These are phyloP conservation scores for Drechslerella stenobrocha DNA, from an alignment of 2,329 filamentous ascomycete genomes.

Conservation along the genomic window DNA sequence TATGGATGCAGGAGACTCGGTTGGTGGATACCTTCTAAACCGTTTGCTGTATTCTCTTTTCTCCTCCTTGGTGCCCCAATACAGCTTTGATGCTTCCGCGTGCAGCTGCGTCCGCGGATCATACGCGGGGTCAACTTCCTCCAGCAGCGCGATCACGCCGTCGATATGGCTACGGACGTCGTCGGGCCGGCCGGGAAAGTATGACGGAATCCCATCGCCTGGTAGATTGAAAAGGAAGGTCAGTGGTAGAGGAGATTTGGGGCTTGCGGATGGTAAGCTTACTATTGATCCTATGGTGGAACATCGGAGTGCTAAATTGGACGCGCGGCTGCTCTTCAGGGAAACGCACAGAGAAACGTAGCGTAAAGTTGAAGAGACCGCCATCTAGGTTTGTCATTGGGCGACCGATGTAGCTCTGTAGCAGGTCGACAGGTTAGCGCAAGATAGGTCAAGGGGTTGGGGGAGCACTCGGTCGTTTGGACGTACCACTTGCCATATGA, in stretches of 20 bases:
- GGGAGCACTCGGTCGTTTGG: background rate
- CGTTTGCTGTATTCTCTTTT: conserved; percentile 82
- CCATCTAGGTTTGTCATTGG: conserved; percentile 94
- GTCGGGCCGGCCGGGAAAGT: conserved; percentile 71
- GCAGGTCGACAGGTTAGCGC: background rate
- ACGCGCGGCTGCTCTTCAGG: conserved; percentile 86
- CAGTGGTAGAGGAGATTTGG: background rate
- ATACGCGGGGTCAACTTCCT: conserved; percentile 84
- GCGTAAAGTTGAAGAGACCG: conserved; percentile 78
- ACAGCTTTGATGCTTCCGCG: conserved; percentile 79
- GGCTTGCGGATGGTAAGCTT: conserved; percentile 6
- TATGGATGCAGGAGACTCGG: conserved; percentile 46
- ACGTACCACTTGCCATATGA: conserved; percentile 67
- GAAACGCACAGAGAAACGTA: conserved; percentile 80
- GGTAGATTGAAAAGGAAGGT: conserved; percentile 3
- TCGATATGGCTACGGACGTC: conserved; percentile 83
- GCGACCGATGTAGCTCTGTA: conserved; percentile 82
- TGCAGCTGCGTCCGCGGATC: conserved; percentile 88
- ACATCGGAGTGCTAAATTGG: conserved; percentile 76
- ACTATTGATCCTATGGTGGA: conserved; percentile 81
- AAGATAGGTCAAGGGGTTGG: background rate
- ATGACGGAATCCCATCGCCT: conserved; percentile 76
- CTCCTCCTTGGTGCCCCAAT: conserved; percentile 78
- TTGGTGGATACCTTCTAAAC: conserved; percentile 72
- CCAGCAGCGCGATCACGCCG: conserved; percentile 76